A percentile compares a stretch with the other conserved stretches of the same genome.
Conservation (phyloP, 2,329 filamentous ascomycete genomes). For the Rhinocladiella similis region DNA sequence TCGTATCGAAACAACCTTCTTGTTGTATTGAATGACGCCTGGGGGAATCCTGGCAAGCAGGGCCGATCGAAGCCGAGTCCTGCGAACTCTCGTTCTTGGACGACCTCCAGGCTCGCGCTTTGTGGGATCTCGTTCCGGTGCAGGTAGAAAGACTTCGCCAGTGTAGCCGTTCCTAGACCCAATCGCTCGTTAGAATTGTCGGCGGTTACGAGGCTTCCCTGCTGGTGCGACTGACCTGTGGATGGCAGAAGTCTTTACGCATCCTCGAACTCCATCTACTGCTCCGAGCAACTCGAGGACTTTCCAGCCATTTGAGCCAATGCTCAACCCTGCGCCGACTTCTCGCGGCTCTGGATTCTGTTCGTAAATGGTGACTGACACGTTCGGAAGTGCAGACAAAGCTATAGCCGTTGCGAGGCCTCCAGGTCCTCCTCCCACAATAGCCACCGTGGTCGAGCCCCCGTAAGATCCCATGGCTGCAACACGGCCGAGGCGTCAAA, state of each 20-base stretch:
- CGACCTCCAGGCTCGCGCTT: constrained; percentile 6
- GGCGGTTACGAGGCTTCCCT: too few species aligned
- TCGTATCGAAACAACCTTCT: constrained; percentile 42
- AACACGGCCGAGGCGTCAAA: too few species aligned
- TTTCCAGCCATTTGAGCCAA: constrained; percentile 49
- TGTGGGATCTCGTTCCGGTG: too few species aligned
- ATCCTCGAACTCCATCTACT: constrained; percentile 39
- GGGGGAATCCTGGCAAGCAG: constrained; percentile 48
- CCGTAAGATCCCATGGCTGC: too few species aligned
- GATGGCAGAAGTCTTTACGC: constrained; percentile 32
- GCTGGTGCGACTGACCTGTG: constrained; percentile 25
- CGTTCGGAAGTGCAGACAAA: constrained; percentile 41
- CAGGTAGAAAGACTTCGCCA: constrained; percentile 28
- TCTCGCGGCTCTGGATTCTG: constrained; percentile 46
- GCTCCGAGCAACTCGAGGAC: constrained; percentile 48
- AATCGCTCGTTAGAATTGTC: too few species aligned
- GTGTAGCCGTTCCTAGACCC: constrained; percentile 35
- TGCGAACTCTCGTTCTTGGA: constrained; percentile 30
- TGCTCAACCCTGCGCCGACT: constrained; percentile 49
- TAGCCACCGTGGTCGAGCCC: constrained; percentile 31
- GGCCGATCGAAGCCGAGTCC: constrained; percentile 48
- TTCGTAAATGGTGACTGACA: constrained; percentile 47
- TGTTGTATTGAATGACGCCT: constrained; percentile 45
- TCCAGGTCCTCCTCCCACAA: constrained; percentile 41
- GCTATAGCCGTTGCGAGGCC: constrained; percentile 48